A percentile compares a stretch with the other conserved stretches of the same genome.
Conservation (phyloP, 257 asterid genomes). For the Solanum lignicaule region DNA sequence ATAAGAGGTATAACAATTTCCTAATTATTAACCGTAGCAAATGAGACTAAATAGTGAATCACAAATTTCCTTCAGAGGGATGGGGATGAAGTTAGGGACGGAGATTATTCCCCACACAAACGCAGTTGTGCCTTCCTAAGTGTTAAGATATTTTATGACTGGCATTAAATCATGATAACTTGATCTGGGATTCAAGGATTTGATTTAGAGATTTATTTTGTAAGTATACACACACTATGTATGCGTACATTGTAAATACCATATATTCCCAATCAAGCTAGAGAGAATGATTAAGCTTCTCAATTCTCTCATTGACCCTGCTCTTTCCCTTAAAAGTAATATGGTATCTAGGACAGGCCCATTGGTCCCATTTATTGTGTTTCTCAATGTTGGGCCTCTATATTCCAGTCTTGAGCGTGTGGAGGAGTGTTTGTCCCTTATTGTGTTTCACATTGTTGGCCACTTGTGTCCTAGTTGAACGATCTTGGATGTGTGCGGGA, state of each 20-base stretch:
- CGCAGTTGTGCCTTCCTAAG: not conserved
- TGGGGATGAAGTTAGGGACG: not conserved
- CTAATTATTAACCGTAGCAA: not conserved
- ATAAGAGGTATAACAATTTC: not conserved
- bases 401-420: not conserved
- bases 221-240: not conserved
- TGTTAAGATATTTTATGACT: not conserved
- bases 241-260: not conserved
- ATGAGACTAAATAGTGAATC: not conserved
- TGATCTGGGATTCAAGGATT: not conserved
- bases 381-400: not conserved
- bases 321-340: not conserved
- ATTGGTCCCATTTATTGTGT: not conserved
- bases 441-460: not conserved
- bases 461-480: not conserved
- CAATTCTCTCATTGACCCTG: not conserved
- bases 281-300: not conserved
- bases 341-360: not conserved
- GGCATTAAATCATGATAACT: not conserved
- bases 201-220: not conserved
- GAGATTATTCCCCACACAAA: not conserved
- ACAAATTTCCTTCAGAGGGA: not conserved
- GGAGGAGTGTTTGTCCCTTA: not conserved
- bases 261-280: not conserved
- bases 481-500: not conserved